Percentiles rank a stretch among this genome's conserved stretches.
Evolutionary conservation across 805 yeast genomes (phyloP).

Genomic region (Candida coleopterorum): DNA sequence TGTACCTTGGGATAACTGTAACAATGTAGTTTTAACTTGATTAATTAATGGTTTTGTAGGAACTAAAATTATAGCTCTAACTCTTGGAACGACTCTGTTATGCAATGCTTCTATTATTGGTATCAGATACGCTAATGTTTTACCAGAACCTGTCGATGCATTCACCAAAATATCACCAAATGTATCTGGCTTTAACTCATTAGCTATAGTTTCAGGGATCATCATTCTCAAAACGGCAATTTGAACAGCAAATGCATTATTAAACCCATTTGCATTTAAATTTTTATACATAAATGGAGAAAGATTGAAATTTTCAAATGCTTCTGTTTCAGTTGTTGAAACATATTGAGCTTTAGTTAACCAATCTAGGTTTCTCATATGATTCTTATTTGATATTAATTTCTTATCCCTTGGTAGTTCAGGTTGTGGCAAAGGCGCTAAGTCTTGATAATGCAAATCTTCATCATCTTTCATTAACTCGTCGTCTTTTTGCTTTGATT

Average conservation of each 20-base stretch:
- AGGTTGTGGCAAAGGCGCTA: constrained; percentile 86
- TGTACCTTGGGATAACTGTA: constrained; percentile 60
- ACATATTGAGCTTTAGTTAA: constrained; percentile 58
- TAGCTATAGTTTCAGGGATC: constrained; percentile 39
- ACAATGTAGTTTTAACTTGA: constrained; percentile 71
- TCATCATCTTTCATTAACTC: constrained; percentile 16
- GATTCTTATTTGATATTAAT: constrained; percentile 23
- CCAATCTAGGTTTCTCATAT: constrained; percentile 52
- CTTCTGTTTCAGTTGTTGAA: constrained; percentile 39
- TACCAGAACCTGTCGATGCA: constrained; percentile 97
- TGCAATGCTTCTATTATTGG: constrained; percentile 73
- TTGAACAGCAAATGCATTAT: constrained; percentile 74
- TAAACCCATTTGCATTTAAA: constrained; percentile 42
- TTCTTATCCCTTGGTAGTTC: constrained; percentile 51
- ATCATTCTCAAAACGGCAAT: constrained; percentile 55
- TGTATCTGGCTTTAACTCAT: constrained; percentile 44
- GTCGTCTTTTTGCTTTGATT: constrained; percentile 12
- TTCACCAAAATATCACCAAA: constrained; percentile 80
- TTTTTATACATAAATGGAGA: constrained; percentile 42
- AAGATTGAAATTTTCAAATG: constrained; percentile 48
- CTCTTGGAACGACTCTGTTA: constrained; percentile 60
- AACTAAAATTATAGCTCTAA: constrained; percentile 73
- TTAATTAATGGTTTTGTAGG: constrained; percentile 86
- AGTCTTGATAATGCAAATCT: constrained; percentile 18
- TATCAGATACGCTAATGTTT: constrained; percentile 91